Conservation (phyloP, 2,329 filamentous ascomycete species). For the Botrytis galanthina region DNA sequence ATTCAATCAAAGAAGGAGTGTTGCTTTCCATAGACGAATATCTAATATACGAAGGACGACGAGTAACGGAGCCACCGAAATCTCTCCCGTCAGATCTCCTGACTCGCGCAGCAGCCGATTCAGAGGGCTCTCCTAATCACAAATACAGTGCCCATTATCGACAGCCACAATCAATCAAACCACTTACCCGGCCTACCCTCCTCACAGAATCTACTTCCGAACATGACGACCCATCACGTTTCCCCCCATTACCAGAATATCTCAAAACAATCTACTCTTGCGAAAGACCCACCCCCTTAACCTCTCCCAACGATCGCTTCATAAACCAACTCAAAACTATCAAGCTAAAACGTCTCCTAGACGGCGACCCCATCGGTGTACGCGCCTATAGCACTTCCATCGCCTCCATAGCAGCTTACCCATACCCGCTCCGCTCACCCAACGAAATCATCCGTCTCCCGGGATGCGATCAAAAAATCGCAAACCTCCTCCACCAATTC, state of each 20-base stretch:
- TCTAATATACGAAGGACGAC: conserved; percentile 52
- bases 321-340: conserved; percentile 73
- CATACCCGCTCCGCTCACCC: conserved; percentile 42
- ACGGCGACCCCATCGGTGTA: conserved; percentile 73
- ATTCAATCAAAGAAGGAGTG: conserved; percentile 47
- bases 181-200: conserved; percentile 39
- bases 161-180: conserved; percentile 20
- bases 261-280: conserved; percentile 72
- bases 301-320: conserved; percentile 72
- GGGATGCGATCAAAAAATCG: conserved; percentile 78
- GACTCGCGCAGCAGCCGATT: conserved; percentile 33
- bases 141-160: conserved; percentile 22
- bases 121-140: conserved; percentile 28
- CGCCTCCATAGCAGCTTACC: conserved; percentile 79
- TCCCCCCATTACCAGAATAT: conserved; percentile 68
- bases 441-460: conserved; percentile 56
- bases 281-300: conserved; percentile 68
- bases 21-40: conserved; percentile 52
- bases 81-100: background rate
- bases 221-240: conserved; percentile 55
- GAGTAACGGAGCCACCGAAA: conserved; percentile 19
- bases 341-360: conserved; percentile 66
- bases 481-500: conserved; percentile 75
- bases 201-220: conserved; percentile 75
- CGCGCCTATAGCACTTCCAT: conserved; percentile 87